These are phyloP conservation scores for Phialocephala sp. DNA, from an alignment of 2,329 filamentous ascomycete genomes.

Conservation along the genomic window DNA sequence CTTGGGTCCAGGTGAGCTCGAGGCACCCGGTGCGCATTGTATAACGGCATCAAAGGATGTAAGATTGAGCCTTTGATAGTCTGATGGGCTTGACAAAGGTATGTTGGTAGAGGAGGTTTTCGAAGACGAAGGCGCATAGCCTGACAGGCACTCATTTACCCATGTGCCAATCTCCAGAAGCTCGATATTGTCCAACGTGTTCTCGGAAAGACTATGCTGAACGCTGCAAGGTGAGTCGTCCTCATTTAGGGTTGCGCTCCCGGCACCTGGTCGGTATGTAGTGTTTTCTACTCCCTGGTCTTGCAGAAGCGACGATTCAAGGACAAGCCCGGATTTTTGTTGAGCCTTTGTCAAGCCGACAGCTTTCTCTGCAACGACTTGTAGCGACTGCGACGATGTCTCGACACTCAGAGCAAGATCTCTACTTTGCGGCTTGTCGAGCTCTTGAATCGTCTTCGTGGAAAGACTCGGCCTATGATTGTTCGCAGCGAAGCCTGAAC, in stretches of 20 bases:
- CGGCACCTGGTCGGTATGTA: too few species aligned
- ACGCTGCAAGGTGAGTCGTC: neutral
- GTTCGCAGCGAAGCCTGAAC: neutral
- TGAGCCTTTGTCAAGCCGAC: neutral
- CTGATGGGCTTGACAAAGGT: neutral
- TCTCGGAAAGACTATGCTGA: neutral
- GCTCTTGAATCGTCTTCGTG: neutral
- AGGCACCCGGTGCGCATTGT: neutral
- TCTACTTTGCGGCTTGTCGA: neutral
- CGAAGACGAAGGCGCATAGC: too few species aligned
- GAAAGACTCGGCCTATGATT: neutral
- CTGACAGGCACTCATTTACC: neutral
- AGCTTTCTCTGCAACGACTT: neutral
- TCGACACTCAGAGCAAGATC: neutral
- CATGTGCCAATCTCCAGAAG: neutral
- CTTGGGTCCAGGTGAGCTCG: neutral
- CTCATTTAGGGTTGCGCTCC: neutral
- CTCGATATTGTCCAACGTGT: neutral
- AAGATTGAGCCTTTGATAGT: neutral
- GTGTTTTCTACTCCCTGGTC: too few species aligned
- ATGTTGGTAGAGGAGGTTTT: neutral
- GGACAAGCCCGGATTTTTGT: neutral
- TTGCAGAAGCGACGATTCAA: neutral
- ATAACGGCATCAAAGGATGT: neutral
- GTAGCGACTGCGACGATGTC: neutral